Conservation (phyloP, 495 filamentous ascomycete genomes). For the Penicillium atrosanguineum region DNA sequence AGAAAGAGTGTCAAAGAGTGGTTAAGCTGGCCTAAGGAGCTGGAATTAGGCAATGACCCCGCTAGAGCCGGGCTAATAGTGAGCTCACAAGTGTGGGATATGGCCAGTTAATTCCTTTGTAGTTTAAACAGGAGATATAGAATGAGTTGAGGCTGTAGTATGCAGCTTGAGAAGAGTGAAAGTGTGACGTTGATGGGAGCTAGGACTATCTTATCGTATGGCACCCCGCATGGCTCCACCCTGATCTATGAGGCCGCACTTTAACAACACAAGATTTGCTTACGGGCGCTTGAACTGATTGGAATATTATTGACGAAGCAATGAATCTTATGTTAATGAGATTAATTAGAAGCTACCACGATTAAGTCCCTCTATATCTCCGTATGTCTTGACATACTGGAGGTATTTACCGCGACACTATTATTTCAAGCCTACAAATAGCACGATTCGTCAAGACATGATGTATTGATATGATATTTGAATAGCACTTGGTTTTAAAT, state of each 20-base stretch:
- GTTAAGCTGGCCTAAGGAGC: not conserved
- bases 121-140: not conserved
- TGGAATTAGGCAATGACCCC: not conserved
- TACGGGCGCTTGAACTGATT: not conserved
- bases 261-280: not conserved
- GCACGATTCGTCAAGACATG: not conserved
- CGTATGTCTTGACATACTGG: too few species aligned
- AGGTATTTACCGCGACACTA: not conserved
- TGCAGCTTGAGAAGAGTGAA: not conserved
- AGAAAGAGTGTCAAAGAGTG: not conserved
- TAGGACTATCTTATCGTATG: not conserved
- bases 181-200: not conserved
- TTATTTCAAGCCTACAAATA: not conserved
- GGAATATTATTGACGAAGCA: not conserved
- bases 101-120: not conserved
- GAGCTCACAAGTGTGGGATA: not conserved
- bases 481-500: constrained; percentile 16
- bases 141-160: not conserved
- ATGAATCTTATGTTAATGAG: not conserved
- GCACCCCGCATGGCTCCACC: not conserved
- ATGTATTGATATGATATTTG: constrained; percentile 12
- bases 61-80: not conserved
- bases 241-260: not conserved
- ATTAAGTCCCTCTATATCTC: too few species aligned
- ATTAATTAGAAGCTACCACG: too few species aligned